Conservation (phyloP, 768 basidiomycete species). For the Boletus vinaceobasis region DNA sequence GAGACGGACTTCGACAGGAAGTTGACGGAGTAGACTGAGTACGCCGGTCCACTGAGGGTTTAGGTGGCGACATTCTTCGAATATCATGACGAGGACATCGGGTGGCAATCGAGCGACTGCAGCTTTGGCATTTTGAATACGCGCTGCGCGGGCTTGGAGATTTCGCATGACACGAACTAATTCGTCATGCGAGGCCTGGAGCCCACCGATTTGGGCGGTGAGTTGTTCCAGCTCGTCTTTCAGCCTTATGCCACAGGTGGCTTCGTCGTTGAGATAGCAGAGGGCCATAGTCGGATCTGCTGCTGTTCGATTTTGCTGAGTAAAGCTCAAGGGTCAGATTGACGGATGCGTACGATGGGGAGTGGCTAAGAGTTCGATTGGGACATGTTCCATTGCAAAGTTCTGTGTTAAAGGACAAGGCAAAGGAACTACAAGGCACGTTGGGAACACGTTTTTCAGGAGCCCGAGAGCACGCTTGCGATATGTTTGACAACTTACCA, state of each 20-base stretch:
- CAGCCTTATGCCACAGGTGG: constrained; percentile 1
- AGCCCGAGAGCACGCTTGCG: constrained; percentile 10
- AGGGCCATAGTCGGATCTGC: constrained; percentile 20
- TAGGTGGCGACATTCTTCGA: constrained; percentile 30
- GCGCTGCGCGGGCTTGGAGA: constrained; percentile 30
- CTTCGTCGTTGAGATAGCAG: constrained; percentile 21
- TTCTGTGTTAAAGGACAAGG: constrained; percentile 27
- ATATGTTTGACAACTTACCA: constrained; percentile 20
- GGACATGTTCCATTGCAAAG: constrained; percentile 19
- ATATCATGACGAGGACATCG: constrained; percentile 32
- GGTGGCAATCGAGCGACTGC: constrained; percentile 31
- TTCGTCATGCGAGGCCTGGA: constrained; percentile 30
- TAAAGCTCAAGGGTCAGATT: neutral
- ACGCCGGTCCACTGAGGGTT: constrained; percentile 33
- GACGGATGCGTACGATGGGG: constrained; percentile 20
- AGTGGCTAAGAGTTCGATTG: constrained; percentile 17
- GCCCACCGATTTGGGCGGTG: constrained; percentile 21
- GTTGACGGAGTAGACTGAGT: constrained; percentile 30
- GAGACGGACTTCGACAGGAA: constrained; percentile 32
- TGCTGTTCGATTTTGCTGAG: constrained; percentile 7
- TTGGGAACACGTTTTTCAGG: constrained; percentile 29
- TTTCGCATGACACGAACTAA: constrained; percentile 23
- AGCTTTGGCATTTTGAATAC: constrained; percentile 28
- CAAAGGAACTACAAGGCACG: constrained; percentile 20
- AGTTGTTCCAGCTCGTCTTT: constrained; percentile 28